Base-by-base conservation (phyloP, 768 basidiomycete genomes). In the Phylloporus sp. region DNA sequence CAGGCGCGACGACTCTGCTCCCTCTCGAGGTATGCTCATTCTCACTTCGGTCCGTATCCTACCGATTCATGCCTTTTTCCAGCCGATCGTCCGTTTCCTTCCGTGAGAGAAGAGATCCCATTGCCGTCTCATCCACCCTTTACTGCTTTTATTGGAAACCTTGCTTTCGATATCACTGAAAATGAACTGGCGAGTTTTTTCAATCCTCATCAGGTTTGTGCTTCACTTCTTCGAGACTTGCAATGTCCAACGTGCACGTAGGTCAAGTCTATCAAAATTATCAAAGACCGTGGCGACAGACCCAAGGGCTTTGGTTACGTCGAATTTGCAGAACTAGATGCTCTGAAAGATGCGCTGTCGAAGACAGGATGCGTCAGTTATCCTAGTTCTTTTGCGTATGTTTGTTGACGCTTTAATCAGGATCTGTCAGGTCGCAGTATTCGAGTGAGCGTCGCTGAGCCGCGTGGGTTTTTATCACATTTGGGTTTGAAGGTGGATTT, bases 281-380 rank as follows among this genome's bases (percentile, higher is more conserved):
- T 98, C 67, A 85, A 79, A 62, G 94, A 94, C 57, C 78, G 81
- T 48, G 93, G 94, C 43, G 93, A 94, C 39, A 92, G 91, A 64
- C 90, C 94, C 17, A 97, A 97, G 67, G 96, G 96, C 1, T 98
- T 97, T 69, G 96, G 95, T 27, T 98, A 99, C 65, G 82, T 97
- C 48, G 96, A 99, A 64, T 98, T 98, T 60, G 78, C 76, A n/a
- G 86, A 84, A 42, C 60, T 92, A 47, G 90, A 94, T 17, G 84
- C 81, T 38, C 70, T 98, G 41, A 94, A 94, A 69, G 82, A 83
- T 48, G 96, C 86, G 5, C 69, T 99, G 29, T 68, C 74, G 18
- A 85, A 81, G 69, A 78, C 73, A 21, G 88, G 86, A 44, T 65
- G 76, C 24, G 90, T 91, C 50, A 62, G 88, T 52, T 67, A 24